phyloP scores from a whole-genome alignment of 2,329 filamentous ascomycete genomes.

The Mollisiaceae sp. region DNA sequence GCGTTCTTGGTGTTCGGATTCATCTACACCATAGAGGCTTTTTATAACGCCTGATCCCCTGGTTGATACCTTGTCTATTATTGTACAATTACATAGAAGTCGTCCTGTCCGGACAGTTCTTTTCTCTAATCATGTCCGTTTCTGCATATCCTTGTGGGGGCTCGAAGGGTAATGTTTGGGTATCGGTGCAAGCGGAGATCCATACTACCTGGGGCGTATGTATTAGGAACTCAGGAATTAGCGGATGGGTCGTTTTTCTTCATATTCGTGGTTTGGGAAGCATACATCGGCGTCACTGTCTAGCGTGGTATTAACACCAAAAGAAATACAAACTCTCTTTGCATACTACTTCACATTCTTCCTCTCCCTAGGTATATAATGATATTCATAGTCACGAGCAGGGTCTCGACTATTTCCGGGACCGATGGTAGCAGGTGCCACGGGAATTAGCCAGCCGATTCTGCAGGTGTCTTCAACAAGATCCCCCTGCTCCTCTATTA shows the following conservation, averaged over 20 bases:
- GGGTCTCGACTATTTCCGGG: not conserved
- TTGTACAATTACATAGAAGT: slow-evolving; percentile 30
- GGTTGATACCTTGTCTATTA: slow-evolving; percentile 4
- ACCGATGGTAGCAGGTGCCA: not conserved
- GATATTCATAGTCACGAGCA: not conserved
- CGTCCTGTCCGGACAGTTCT: not conserved
- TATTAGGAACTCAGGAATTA: not conserved
- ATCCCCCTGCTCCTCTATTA: no score
- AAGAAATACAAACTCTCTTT: not conserved
- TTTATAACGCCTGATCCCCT: slow-evolving; percentile 56
- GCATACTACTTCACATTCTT: not conserved
- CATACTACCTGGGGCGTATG: not conserved
- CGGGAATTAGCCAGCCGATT: not conserved
- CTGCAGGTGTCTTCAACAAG: not conserved
- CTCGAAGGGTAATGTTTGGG: slow-evolving; percentile 6
- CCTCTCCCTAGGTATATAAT: not conserved
- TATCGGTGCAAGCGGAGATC: slow-evolving; percentile 11
- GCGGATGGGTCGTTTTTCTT: slow-evolving; percentile 2
- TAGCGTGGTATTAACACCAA: not conserved
- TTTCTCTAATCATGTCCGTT: slow-evolving; percentile 16
- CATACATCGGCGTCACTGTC: slow-evolving; percentile 8
- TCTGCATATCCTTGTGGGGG: slow-evolving; percentile 6
- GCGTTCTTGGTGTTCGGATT: slow-evolving; percentile 91
- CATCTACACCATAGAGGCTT: slow-evolving; percentile 86
- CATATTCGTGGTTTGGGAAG: slow-evolving; percentile 1